Conservation (phyloP, 202 grass and related monocot genomes). For the Setaria italica region DNA sequence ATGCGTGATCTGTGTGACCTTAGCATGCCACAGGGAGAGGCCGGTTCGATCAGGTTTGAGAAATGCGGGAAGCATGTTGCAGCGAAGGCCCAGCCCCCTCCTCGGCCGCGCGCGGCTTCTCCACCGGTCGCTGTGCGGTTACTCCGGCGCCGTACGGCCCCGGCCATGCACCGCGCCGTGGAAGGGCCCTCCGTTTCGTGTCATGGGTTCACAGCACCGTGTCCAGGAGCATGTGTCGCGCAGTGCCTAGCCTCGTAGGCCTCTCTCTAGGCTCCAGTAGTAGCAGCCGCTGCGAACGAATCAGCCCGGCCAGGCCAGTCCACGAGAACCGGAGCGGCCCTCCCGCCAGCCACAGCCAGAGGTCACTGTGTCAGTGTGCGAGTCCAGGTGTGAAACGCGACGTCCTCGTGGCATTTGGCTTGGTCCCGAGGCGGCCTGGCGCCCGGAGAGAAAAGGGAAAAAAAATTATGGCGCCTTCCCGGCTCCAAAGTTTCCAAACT, state of each 20-base stretch:
- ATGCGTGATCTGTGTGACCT: background rate
- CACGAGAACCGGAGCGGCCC: slow-evolving; percentile 1
- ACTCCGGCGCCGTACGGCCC: background rate
- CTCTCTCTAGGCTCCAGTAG: background rate
- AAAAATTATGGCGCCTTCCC: background rate
- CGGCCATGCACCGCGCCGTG: background rate
- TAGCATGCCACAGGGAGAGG: background rate
- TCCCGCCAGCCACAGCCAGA: too few relatives aligned
- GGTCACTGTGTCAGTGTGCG: background rate
- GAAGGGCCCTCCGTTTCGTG: background rate
- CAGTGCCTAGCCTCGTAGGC: background rate
- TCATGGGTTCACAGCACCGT: background rate
- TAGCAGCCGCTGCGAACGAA: background rate
- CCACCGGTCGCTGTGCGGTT: background rate
- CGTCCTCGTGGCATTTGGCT: background rate
- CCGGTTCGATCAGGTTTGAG: slow-evolving; percentile 15
- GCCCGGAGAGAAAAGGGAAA: background rate
- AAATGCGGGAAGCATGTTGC: slow-evolving; percentile 44
- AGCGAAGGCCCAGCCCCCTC: background rate
- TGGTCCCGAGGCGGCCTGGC: background rate
- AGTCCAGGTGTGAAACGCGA: background rate
- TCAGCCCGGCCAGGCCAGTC: background rate
- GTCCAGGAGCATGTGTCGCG: background rate
- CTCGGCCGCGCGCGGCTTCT: background rate
- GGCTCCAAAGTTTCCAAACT: background rate